Percentiles rank a stretch among this genome's conserved stretches.
These are phyloP conservation scores for Coniophora puteana DNA, from an alignment of 1,284 basidiomycete genomes.

Conservation along the genomic window DNA sequence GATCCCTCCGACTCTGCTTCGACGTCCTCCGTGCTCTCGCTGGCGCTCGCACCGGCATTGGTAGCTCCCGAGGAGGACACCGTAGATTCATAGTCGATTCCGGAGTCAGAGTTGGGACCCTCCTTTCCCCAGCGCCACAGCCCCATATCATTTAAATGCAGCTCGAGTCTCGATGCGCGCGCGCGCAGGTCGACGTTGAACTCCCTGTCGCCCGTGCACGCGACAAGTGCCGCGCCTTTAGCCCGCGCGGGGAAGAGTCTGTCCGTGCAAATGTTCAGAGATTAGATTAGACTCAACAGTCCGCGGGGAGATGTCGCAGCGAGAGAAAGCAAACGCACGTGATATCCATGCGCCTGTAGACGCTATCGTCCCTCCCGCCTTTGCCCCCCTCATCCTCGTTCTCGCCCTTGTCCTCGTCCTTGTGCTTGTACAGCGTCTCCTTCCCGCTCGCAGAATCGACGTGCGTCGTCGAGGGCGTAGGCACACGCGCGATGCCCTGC, in stretches of 20 bases:
- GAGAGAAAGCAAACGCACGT: slow-evolving; percentile 32
- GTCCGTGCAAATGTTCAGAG: background rate
- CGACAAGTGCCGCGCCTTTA: slow-evolving; percentile 44
- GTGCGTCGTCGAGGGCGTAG: slow-evolving; percentile 24
- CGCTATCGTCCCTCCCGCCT: too few relatives aligned
- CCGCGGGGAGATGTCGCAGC: background rate
- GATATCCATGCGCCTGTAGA: slow-evolving; percentile 37
- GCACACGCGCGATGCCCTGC: slow-evolving; percentile 46
- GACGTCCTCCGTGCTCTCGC: slow-evolving; percentile 1
- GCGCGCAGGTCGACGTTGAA: slow-evolving; percentile 38
- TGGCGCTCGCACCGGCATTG: slow-evolving; percentile 3
- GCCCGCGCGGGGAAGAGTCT: slow-evolving; percentile 50
- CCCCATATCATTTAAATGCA: slow-evolving; percentile 54
- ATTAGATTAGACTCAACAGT: slow-evolving; percentile 1
- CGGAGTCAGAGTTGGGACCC: background rate
- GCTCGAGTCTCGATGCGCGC: slow-evolving; percentile 38
- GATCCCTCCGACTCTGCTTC: slow-evolving; percentile 22
- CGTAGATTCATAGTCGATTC: background rate
- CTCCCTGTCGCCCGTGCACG: slow-evolving; percentile 47
- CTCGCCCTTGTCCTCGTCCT: slow-evolving; percentile 28
- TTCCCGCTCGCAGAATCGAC: too few relatives aligned
- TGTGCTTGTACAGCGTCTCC: too few relatives aligned
- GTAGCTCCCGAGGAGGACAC: too few relatives aligned
- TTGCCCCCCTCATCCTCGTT: slow-evolving; percentile 32
- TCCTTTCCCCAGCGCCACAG: slow-evolving; percentile 47